Evolutionary conservation across 169 alveolate genomes (phyloP).

Genomic region (Plasmodium berghei): DNA sequence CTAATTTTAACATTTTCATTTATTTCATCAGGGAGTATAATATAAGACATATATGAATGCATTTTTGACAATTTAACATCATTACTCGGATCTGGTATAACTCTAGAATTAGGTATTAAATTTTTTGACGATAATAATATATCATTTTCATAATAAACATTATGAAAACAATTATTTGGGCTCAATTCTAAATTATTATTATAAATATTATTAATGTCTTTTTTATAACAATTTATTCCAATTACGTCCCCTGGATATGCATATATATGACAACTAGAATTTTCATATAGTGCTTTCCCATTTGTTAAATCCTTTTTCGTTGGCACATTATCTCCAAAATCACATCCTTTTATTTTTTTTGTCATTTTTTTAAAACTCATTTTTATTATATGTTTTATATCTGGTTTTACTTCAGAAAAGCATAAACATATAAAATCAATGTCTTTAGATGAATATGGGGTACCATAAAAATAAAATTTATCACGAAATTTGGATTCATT

Average conservation of each 20-base stretch:
- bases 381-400: conserved; percentile 46
- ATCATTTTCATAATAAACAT: conserved; percentile 40
- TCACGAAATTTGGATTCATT: conserved; percentile 2
- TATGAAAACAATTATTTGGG: conserved; percentile 62
- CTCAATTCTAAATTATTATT: conserved; percentile 10
- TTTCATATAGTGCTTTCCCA: conserved; percentile 17
- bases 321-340: conserved; percentile 47
- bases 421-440: conserved; percentile 53
- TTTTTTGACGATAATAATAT: conserved; percentile 23
- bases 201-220: conserved; percentile 13
- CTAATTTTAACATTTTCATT: conserved; percentile 27
- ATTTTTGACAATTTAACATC: conserved; percentile 31
- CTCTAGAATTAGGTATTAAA: conserved; percentile 67
- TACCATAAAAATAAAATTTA: conserved; percentile 11
- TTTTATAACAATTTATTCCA: conserved; percentile 61
- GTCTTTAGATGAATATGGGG: conserved; percentile 50
- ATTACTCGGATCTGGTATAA: conserved; percentile 40
- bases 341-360: conserved; percentile 69
- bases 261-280: conserved; percentile 18
- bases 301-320: conserved; percentile 26
- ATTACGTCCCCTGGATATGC: conserved; percentile 55
- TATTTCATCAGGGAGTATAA: conserved; percentile 31
- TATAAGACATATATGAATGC: conserved; percentile 56
- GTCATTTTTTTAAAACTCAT: conserved; percentile 30
- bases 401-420: background rate